Conservation (phyloP, 169 alveolate species). For the Plasmodium chabaudi region DNA sequence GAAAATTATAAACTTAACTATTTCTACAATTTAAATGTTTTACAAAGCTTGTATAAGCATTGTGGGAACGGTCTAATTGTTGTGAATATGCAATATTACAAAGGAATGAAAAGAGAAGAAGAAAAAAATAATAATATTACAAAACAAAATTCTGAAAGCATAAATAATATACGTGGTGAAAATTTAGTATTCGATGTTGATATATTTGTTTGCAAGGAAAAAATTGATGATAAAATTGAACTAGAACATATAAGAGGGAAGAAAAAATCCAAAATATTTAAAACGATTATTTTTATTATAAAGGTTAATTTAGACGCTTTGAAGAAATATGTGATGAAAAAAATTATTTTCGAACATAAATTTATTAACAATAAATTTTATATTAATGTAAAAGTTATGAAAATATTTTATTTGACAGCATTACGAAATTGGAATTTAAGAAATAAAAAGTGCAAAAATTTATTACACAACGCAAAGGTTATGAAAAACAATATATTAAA, state of each 20-base stretch:
- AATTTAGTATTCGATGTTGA: slow-evolving; percentile 46
- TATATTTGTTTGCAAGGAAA: slow-evolving; percentile 52
- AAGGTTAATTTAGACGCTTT: slow-evolving; percentile 39
- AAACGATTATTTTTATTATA: slow-evolving; percentile 58
- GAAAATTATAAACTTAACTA: slow-evolving; percentile 51
- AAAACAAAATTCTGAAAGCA: neutral
- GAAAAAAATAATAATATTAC: neutral
- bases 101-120: slow-evolving; percentile 11
- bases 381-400: slow-evolving; percentile 35
- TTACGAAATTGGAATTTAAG: slow-evolving; percentile 25
- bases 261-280: slow-evolving; percentile 25
- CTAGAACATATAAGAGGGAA: neutral
- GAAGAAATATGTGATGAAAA: slow-evolving; percentile 34
- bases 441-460: slow-evolving; percentile 15
- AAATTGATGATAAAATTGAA: neutral
- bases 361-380: slow-evolving; percentile 40
- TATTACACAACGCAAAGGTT: neutral
- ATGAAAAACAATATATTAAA: slow-evolving; percentile 14
- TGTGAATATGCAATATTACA: slow-evolving; percentile 52
- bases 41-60: slow-evolving; percentile 52
- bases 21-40: slow-evolving; percentile 34
- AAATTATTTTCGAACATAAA: slow-evolving; percentile 60
- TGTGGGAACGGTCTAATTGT: slow-evolving; percentile 69
- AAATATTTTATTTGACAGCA: slow-evolving; percentile 41
- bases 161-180: neutral